Conservation (phyloP, 768 basidiomycete species). For the Gloeostereum incarnatum region DNA sequence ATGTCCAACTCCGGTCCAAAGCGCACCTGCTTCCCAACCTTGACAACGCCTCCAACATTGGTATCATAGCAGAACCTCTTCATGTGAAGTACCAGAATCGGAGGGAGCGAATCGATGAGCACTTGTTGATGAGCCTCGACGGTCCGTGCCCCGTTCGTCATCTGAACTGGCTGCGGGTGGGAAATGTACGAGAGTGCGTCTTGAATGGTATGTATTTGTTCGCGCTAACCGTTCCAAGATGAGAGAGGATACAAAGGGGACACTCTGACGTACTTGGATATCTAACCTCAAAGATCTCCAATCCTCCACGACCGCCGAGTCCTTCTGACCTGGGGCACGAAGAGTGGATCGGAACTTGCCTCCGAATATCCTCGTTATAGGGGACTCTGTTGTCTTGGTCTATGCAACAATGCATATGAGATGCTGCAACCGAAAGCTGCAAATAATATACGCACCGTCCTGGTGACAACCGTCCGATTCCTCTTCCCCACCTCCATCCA, state of each 20-base stretch:
- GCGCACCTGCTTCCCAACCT: slow-evolving; percentile 73
- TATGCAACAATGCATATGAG: slow-evolving; percentile 16
- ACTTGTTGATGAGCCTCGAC: slow-evolving; percentile 58
- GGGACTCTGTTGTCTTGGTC: slow-evolving; percentile 76
- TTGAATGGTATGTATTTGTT: slow-evolving; percentile 66
- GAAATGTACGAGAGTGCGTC: slow-evolving; percentile 78
- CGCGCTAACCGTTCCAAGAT: slow-evolving; percentile 35
- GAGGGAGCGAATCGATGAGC: slow-evolving; percentile 76
- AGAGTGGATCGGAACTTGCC: slow-evolving; percentile 86
- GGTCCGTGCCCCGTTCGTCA: slow-evolving; percentile 47
- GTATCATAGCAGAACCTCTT: slow-evolving; percentile 89
- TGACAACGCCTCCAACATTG: slow-evolving; percentile 66
- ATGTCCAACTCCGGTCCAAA: slow-evolving; percentile 77
- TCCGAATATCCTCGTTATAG: slow-evolving; percentile 88
- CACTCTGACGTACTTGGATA: slow-evolving; percentile 54
- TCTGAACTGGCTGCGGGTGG: slow-evolving; percentile 72
- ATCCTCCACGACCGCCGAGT: slow-evolving; percentile 84
- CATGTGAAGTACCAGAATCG: slow-evolving; percentile 79
- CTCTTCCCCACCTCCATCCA: slow-evolving; percentile 94
- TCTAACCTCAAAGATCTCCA: slow-evolving; percentile 86
- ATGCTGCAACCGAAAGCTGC: slow-evolving; percentile 2
- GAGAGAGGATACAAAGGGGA: slow-evolving; percentile 3
- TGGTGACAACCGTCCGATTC: slow-evolving; percentile 71
- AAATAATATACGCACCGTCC: slow-evolving; percentile 47
- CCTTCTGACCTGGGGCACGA: slow-evolving; percentile 71